A percentile compares a stretch with the other conserved stretches of the same genome.
Evolutionary conservation across 2,329 filamentous ascomycete species (phyloP).

Genomic region (Aspergillus brunneoviolaceus): DNA sequence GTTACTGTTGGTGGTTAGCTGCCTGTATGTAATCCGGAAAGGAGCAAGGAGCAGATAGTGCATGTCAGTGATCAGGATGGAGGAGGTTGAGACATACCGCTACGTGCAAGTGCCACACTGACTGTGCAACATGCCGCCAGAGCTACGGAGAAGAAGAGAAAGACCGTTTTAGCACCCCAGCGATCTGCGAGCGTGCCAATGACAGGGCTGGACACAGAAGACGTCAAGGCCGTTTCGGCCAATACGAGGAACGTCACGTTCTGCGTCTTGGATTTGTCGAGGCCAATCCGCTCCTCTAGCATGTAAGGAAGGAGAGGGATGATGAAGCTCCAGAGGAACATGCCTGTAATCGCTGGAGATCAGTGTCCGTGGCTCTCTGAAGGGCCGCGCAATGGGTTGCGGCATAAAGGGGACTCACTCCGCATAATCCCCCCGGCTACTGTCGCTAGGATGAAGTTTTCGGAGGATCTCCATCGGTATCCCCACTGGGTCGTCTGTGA

Average conservation of each 20-base stretch:
- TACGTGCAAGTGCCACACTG: neutral
- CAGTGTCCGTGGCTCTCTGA: neutral
- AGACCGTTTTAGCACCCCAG: slow-evolving; percentile 13
- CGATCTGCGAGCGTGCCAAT: slow-evolving; percentile 19
- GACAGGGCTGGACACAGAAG: slow-evolving; percentile 19
- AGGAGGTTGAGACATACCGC: neutral
- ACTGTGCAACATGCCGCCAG: neutral
- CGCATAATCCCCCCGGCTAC: slow-evolving; percentile 22
- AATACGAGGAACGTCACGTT: slow-evolving; percentile 20
- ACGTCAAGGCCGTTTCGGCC: slow-evolving; percentile 21
- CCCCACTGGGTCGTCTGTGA: neutral
- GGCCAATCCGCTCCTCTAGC: slow-evolving; percentile 18
- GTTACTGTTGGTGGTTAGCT: neutral
- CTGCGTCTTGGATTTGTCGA: slow-evolving; percentile 15
- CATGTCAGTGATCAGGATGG: neutral
- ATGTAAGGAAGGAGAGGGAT: slow-evolving; percentile 21
- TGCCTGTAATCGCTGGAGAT: slow-evolving; percentile 10
- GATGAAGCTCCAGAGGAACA: slow-evolving; percentile 24
- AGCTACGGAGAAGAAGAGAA: neutral
- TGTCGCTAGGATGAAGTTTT: slow-evolving; percentile 18
- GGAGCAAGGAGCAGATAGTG: no score
- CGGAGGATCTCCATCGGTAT: slow-evolving; percentile 21
- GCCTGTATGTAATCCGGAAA: neutral
- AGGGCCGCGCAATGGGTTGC: neutral
- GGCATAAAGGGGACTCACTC: slow-evolving; percentile 6